Conservation (phyloP, 352 stramenopile species). For the Aphanomyces invadans region DNA sequence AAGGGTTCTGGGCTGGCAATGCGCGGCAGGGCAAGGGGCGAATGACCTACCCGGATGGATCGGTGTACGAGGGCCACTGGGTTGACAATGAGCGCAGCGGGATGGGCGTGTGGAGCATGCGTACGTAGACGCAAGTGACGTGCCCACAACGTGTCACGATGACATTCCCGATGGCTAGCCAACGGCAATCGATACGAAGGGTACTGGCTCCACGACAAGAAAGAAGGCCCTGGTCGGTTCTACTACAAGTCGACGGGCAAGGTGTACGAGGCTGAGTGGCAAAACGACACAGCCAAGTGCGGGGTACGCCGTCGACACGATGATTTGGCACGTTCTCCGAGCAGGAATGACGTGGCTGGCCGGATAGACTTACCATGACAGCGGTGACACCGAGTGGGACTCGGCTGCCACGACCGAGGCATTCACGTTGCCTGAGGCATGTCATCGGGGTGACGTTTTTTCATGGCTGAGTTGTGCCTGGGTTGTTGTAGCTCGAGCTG, state of each 20-base stretch:
- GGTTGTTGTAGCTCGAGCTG: conserved; percentile 70
- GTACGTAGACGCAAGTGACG: conserved; percentile 31
- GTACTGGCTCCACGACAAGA: conserved; percentile 81
- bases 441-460: too few species aligned
- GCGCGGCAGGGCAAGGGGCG: conserved; percentile 63
- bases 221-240: conserved; percentile 77
- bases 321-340: conserved; percentile 19
- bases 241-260: conserved; percentile 79
- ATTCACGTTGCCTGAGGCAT: conserved; percentile 63
- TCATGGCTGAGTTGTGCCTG: too few species aligned
- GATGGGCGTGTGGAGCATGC: conserved; percentile 49
- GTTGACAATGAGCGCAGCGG: conserved; percentile 61
- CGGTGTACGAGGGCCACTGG: conserved; percentile 86
- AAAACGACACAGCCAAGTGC: conserved; percentile 62
- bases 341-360: not conserved
- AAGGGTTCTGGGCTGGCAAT: conserved; percentile 72
- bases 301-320: conserved; percentile 31
- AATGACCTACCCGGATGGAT: conserved; percentile 77
- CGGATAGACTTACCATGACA: conserved; percentile 29
- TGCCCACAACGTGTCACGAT: not conserved
- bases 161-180: too few species aligned
- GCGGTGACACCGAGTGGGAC: conserved; percentile 25
- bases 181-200: conserved; percentile 85
- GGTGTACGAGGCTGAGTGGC: conserved; percentile 87
- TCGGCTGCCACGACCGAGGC: conserved; percentile 25